phyloP scores from a whole-genome alignment of 2,329 filamentous ascomycete species.

The Scleromitrula shiraiana region DNA sequence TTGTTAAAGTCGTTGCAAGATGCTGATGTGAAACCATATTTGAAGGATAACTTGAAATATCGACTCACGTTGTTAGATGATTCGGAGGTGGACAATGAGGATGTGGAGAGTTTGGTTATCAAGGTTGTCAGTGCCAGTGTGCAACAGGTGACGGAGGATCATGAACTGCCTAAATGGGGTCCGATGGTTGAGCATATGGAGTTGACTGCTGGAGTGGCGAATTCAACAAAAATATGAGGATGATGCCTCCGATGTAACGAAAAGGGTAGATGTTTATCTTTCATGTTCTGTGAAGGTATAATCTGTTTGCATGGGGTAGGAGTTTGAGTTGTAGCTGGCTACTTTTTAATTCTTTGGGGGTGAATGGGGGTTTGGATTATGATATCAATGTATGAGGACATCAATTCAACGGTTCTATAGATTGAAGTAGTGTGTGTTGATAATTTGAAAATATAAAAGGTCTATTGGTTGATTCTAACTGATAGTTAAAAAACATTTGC shows the following conservation, averaged over 20 bases:
- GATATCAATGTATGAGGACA: too few relatives aligned
- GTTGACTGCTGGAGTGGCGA: not conserved
- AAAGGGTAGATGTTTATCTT: too few relatives aligned
- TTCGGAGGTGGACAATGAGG: slow-evolving; percentile 13
- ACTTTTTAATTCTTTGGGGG: too few relatives aligned
- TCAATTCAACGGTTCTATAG: too few relatives aligned
- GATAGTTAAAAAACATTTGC: too few relatives aligned
- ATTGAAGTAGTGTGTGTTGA: too few relatives aligned
- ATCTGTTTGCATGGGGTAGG: too few relatives aligned
- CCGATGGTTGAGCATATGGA: not conserved
- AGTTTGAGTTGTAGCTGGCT: too few relatives aligned
- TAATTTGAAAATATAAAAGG: too few relatives aligned
- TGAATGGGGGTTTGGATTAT: too few relatives aligned
- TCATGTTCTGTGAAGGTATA: too few relatives aligned
- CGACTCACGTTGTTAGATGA: slow-evolving; percentile 19
- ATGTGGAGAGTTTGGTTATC: slow-evolving; percentile 22
- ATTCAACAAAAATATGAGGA: not conserved
- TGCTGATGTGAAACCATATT: slow-evolving; percentile 20
- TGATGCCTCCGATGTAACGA: not conserved
- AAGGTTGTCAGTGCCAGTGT: slow-evolving; percentile 17
- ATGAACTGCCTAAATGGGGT: slow-evolving; percentile 5
- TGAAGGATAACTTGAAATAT: slow-evolving; percentile 23
- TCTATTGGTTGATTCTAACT: too few relatives aligned
- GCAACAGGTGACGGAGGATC: not conserved
- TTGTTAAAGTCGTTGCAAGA: slow-evolving; percentile 28